Conservation (phyloP, 2,329 filamentous ascomycete species). For the Apiospora arundinis region DNA sequence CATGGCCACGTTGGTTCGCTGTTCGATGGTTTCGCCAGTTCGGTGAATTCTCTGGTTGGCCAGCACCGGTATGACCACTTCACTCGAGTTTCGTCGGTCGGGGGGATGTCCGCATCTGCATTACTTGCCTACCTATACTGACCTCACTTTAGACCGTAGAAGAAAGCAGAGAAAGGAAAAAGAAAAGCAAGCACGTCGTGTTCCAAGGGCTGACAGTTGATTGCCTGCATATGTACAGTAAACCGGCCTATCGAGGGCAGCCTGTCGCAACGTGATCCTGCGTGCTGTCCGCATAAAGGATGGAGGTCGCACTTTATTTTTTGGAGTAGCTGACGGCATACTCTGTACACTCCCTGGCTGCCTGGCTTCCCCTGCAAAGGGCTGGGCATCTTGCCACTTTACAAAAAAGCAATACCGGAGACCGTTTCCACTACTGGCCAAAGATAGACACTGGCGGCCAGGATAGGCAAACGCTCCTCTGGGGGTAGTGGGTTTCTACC, state of each 20-base stretch:
- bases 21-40: not conserved
- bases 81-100: not conserved
- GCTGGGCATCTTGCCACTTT: not conserved
- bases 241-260: not conserved
- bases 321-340: not conserved
- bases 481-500: no score
- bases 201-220: not conserved
- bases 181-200: not conserved
- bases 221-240: not conserved
- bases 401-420: not conserved
- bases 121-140: no score
- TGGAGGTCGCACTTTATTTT: not conserved
- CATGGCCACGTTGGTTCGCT: not conserved
- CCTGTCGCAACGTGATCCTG: constrained; percentile 1
- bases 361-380: no score
- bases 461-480: not conserved
- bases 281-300: not conserved
- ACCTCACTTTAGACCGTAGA: not conserved
- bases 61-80: not conserved
- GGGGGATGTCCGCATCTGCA: not conserved
- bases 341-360: not conserved
- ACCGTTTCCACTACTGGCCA: not conserved
- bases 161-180: not conserved
- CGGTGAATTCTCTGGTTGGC: constrained; percentile 1
- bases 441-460: not conserved